Percentiles rank a stretch among this genome's conserved stretches.
Evolutionary conservation across 192 early-diverging fungal genomes (phyloP).

Genomic region (Phycomyces blakesleeanus): DNA sequence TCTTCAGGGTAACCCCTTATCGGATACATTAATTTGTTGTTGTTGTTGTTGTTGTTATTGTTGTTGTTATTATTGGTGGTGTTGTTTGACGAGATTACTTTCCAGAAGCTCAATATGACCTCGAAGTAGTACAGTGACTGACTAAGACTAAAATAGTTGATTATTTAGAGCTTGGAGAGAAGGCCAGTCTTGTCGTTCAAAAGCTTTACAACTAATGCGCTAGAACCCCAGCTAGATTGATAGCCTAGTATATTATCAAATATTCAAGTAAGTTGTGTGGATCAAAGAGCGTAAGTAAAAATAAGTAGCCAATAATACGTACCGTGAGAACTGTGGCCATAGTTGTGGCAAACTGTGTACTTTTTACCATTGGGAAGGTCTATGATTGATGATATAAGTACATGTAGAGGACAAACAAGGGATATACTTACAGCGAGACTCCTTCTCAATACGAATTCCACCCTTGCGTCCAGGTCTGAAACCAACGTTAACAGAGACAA

Average conservation of each 20-base stretch:
- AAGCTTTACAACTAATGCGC: conserved; percentile 9
- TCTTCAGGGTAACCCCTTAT: no score
- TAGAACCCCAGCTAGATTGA: conserved; percentile 31
- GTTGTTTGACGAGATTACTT: no score
- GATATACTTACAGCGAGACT: conserved; percentile 38
- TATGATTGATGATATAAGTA: neutral
- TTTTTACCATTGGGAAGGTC: conserved; percentile 15
- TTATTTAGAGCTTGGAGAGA: conserved; percentile 22
- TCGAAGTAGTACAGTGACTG: no score
- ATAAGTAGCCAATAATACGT: neutral
- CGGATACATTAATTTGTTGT: no score
- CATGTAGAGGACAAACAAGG: neutral
- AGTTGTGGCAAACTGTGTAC: conserved; percentile 20
- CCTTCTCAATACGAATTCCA: conserved; percentile 58
- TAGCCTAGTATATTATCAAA: conserved; percentile 5
- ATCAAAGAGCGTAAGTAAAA: no score
- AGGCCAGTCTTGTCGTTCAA: neutral
- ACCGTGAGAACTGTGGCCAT: conserved; percentile 26
- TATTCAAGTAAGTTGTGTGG: no score
- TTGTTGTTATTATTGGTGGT: no score
- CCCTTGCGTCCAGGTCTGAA: conserved; percentile 53
- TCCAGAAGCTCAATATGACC: no score
- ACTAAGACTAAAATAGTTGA: neutral
- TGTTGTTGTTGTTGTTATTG: no score
- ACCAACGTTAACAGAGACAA: conserved; percentile 56